Base-by-base conservation (phyloP, 108 stramenopile species). In the Discostella pseudostelligera region DNA sequence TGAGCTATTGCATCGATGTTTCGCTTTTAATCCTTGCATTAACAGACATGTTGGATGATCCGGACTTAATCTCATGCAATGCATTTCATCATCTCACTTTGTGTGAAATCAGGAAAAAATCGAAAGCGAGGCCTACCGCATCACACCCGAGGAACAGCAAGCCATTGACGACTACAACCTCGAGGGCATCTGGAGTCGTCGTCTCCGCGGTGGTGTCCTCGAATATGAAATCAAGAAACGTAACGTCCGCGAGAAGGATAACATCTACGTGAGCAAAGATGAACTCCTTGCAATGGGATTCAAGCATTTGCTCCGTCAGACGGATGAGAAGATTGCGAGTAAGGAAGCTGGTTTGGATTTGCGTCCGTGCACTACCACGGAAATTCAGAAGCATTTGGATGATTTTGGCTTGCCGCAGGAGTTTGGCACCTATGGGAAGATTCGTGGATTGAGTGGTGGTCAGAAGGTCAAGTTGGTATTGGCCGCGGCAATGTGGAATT, bases 401-500 rank as follows among this genome's bases (percentile, higher is more conserved):
- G 95, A 89, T 65, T 99, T 96, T 80, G 98, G 98, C 13, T 62
- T 99, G 25, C 90, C 87, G n/a, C 91, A 96, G 48, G 96, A 99
- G 72, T 97, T 96, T 72, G 98, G 96, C 51, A 96, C 96, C 9
- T 97, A 97, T 79, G 96, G 95, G 49, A 96, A 96, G 79, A 96
- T 99, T 70, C 88, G 93, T 21, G 96, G 96, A 26, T 65, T 99
- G 40, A 89, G 87, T 11, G 98, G 98, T 20, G 98, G 98, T 17
- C 98, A 99, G 64, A 99, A 99, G 83, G 96, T 99, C 21, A 99
- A 99, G 83, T 84, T 99, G 46, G 98, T 99, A 8, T 66, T 99
- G 68, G 98, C 96, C 8, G 96, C 98, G n/a, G 96, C 96, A 26
- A 96, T 97, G 84, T 99, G 98, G 98, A 97, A 95, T 63, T 83